These are phyloP conservation scores for Actinomortierella ambigua DNA, from an alignment of 371 early-diverging fungal species.

Conservation along the genomic window DNA sequence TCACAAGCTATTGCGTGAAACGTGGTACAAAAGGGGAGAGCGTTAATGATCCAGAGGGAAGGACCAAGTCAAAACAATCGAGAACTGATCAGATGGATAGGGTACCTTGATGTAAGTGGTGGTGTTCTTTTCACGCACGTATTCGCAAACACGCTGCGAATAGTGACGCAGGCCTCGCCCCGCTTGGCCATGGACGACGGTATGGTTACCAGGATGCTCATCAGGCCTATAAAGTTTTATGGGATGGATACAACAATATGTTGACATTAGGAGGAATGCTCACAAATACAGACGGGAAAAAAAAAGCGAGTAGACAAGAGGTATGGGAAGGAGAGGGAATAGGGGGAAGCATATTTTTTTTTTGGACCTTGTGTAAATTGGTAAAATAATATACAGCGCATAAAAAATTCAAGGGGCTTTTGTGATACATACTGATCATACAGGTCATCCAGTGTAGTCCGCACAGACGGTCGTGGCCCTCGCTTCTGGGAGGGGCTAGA, in stretches of 20 bases:
- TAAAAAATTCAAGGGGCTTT: too few relatives aligned
- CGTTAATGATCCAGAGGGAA: too few relatives aligned
- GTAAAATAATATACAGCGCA: too few relatives aligned
- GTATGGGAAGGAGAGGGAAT: not conserved
- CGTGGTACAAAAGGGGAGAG: too few relatives aligned
- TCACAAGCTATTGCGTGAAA: constrained; percentile 18
- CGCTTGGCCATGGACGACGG: not conserved
- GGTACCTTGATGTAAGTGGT: constrained; percentile 69
- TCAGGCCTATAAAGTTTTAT: not conserved
- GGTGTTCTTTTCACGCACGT: constrained; percentile 61
- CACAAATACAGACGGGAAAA: not conserved
- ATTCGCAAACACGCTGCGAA: constrained; percentile 67
- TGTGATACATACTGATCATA: constrained; percentile 25
- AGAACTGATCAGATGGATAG: not conserved
- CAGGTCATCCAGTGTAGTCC: constrained; percentile 10
- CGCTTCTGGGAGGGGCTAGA: not conserved
- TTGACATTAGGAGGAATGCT: too few relatives aligned
- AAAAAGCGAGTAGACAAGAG: not conserved
- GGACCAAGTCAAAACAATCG: too few relatives aligned
- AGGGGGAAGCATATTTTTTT: too few relatives aligned
- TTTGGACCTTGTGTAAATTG: too few relatives aligned
- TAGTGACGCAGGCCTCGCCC: constrained; percentile 61
- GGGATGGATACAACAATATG: too few relatives aligned
- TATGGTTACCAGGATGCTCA: not conserved
- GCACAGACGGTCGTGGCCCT: constrained; percentile 8